Base-by-base conservation (phyloP, 345 rosid species). In the Punica granatum region DNA sequence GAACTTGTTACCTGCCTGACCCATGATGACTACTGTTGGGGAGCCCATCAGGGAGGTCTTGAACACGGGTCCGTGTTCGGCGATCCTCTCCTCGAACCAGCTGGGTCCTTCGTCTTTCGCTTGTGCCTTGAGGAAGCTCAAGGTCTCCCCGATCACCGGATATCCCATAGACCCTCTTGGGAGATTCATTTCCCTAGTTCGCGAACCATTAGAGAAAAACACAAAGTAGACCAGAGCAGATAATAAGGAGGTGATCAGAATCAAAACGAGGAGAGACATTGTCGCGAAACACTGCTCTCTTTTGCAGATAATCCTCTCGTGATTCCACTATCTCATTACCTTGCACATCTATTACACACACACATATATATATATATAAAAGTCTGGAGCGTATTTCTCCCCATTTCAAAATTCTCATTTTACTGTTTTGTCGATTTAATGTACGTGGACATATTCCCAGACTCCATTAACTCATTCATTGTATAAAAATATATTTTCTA, bases 21-120 rank as follows among this genome's bases (percentile, higher is more conserved):
- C 67, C 9, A 49, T 21, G 23, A 69, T 26, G 34, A 69, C 60
- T 8, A 69, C 35, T 0, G 71, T 59, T 9, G 71, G 71, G 9
- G 64, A 59, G 44, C 71, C 71, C 64, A 68, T 37, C 11, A 68
- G n/a, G 8, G 63, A 59, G 64, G 71, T 39, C n/a, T 59, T 68
- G 39, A 68, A 68, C 36, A 59, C 37, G 0, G 21, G 18, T 0
- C 71, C 71, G n/a, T 68, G 35, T 25, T 68, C 31, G 4, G 53
- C 28, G 25, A 68, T 32, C 65, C 71, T 68, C 53, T 68, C 64
- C 21, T 58, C 35, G 8, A 68, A 30, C 71, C 71, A 59, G 14
- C 42, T 30, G 16, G 36, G 21, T 6, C 71, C 71, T 28, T 68
- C 6, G 49, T 68, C 37, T 18, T 68, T 60, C 59, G 26, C 41